Evolutionary conservation across 345 rosid genomes (phyloP), one percentile per base, ranked within the genome.

Genomic region (Raphanus sativus): DNA sequence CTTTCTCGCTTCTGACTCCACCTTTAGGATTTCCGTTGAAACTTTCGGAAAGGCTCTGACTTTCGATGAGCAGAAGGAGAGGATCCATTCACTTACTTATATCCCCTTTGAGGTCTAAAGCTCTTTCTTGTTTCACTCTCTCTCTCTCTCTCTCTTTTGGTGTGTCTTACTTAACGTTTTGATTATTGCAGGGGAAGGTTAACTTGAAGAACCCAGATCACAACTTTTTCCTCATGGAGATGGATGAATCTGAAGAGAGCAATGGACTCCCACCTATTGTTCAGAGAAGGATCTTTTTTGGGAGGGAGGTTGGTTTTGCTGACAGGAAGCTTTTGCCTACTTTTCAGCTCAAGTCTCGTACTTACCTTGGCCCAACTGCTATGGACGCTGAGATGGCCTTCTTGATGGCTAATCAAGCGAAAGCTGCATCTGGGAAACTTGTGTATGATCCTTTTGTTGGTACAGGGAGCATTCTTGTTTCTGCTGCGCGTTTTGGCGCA

Each of bases 381-480:
- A 91, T 95, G 98, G 99, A 91, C 80, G 99, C 99, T n/a, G 99
- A 95, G 83, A 82, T 92, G 86, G 98, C 99, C 75, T 91, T 95
- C 82, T 85, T 95, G 61, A 92, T 95, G 99, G 96, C 97, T 8
- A 95, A 95, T 79, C 99, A 95, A 86, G 99, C 94, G 2, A 82
- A 87, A 73, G 94, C 86, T 34, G 76, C 87, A 0, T 84, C 88
- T 9, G 98, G 98, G 62, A 95, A 91, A 67, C 94, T 91, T 56
- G 87, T 95, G 17, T 95, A 86, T 83, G 99, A 92, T 64, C 99
- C 98, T 84, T 95, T 95, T 42, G 98, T 91, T 70, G 98, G 98
- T 77, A 92, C 99, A 1, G 98, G 99, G 64, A 95, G 98, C 84
- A 88, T 95, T 82, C 96, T 95, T 78, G 85, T 95, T 64, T 92